A percentile compares a stretch with the other conserved stretches of the same genome.
These are phyloP conservation scores for Lactarius hatsudake DNA, from an alignment of 768 basidiomycete genomes.

Conservation along the genomic window DNA sequence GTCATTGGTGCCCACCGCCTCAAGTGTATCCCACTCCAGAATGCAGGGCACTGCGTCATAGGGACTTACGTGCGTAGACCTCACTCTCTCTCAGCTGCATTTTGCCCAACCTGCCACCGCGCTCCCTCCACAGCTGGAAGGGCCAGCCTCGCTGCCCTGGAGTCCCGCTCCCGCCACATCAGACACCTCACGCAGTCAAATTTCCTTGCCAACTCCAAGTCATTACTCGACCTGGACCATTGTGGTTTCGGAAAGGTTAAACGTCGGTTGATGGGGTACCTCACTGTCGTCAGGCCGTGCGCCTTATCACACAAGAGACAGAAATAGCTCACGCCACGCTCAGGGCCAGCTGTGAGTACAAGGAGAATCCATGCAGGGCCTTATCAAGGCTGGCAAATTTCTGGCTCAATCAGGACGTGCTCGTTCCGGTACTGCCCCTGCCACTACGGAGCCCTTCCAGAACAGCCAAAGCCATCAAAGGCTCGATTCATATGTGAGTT, in stretches of 20 bases:
- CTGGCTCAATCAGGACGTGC: too few relatives aligned
- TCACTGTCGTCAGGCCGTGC: slow-evolving; percentile 71
- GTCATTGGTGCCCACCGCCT: slow-evolving; percentile 69
- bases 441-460: too few relatives aligned
- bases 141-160: slow-evolving; percentile 87
- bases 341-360: too few relatives aligned
- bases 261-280: slow-evolving; percentile 85
- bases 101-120: background rate
- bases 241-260: slow-evolving; percentile 93
- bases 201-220: slow-evolving; percentile 68
- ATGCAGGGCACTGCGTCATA: slow-evolving; percentile 88
- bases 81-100: background rate
- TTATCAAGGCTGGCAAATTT: too few relatives aligned
- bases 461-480: too few relatives aligned
- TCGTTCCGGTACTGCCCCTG: too few relatives aligned
- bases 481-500: too few relatives aligned
- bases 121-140: slow-evolving; percentile 62
- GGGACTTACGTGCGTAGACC: slow-evolving; percentile 65
- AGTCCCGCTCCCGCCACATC: slow-evolving; percentile 40
- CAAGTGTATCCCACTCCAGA: slow-evolving; percentile 63
- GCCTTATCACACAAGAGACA: too few relatives aligned
- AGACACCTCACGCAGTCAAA: slow-evolving; percentile 44
- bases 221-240: slow-evolving; percentile 85
- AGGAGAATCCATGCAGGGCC: too few relatives aligned
- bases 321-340: too few relatives aligned